Base-by-base conservation (phyloP, 129 eudicot species). In the Chrysanthemum seticuspe region DNA sequence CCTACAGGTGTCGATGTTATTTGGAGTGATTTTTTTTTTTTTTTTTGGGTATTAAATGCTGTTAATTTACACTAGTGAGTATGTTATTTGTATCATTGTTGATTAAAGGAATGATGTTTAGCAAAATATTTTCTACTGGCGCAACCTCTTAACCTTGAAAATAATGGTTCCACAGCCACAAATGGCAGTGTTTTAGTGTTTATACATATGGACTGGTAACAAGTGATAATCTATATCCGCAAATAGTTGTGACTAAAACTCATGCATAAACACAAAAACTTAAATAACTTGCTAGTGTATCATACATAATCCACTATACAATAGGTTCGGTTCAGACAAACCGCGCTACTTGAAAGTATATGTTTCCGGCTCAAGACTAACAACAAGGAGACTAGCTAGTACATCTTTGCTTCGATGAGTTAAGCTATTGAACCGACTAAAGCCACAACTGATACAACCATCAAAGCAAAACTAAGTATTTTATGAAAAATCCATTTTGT, bases 371-470 rank as follows among this genome's bases (percentile, higher is more conserved):
- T 25, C 2, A 70, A 18, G 10, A 40, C 2, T 16, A 13, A 58
- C 31, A 18, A 70, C 53, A 15, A 10, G 10, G 50, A 48, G 44
- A 53, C 69, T 68, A 29, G 31, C 7, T 34, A 78, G 13, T 66
- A 65, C 53, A 70, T 44, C 50, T 75, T 80, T 56, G 76, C 81
- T 63, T 74, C 65, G 0, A 55, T 23, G 10, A 91, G 80, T 31
- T 96, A 93, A 45, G 85, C 85, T 55, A 91, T 68, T 11, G 97
- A 88, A 13, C 96, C 93, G 66, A 76, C 63, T 11, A 78, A 69
- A 10, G 90, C 96, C 51, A 83, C 86, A 51, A 81, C 21, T 5
- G 97, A 78, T 13, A 88, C 86, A 27, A 91, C 74, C 68, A 91
- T 79, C 74, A 87, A 86, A 15, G 75, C 61, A 11, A 62, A 8